Conservation (phyloP, 306 rosid genomes). For the Rosa rugosa region DNA sequence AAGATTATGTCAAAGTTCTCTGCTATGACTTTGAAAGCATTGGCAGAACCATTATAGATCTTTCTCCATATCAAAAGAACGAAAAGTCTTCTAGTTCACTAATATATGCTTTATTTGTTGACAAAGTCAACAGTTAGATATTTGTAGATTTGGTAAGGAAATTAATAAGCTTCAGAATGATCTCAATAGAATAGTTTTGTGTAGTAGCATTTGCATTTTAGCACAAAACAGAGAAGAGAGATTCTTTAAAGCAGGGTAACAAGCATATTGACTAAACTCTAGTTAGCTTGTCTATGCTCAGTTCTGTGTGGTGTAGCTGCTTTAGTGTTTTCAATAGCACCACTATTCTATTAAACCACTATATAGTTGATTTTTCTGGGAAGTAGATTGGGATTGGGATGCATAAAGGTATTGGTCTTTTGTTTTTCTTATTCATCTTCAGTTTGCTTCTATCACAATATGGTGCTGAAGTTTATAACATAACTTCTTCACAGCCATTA, state of each 20-base stretch:
- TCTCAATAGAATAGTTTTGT: too few relatives aligned
- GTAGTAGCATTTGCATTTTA: too few relatives aligned
- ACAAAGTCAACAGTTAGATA: neutral
- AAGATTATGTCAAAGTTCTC: neutral
- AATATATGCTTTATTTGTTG: neutral
- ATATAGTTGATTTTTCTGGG: neutral
- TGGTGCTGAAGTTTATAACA: conserved; percentile 10
- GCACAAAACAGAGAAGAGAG: neutral
- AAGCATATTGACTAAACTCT: neutral
- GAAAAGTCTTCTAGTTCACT: neutral
- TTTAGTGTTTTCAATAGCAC: conserved; percentile 19
- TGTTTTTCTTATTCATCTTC: conserved; percentile 5
- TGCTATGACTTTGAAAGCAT: neutral
- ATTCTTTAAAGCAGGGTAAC: neutral
- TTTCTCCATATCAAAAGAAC: neutral
- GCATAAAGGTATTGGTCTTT: neutral
- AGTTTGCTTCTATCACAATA: neutral
- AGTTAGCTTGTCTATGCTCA: neutral
- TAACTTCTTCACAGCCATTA: conserved; percentile 16
- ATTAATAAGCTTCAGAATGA: neutral
- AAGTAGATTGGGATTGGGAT: neutral
- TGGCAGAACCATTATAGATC: neutral
- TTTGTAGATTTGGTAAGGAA: neutral
- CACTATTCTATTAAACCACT: conserved; percentile 11
- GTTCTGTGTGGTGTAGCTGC: neutral